phyloP scores from a whole-genome alignment of 768 basidiomycete species.

The Termitomyces sp. region DNA sequence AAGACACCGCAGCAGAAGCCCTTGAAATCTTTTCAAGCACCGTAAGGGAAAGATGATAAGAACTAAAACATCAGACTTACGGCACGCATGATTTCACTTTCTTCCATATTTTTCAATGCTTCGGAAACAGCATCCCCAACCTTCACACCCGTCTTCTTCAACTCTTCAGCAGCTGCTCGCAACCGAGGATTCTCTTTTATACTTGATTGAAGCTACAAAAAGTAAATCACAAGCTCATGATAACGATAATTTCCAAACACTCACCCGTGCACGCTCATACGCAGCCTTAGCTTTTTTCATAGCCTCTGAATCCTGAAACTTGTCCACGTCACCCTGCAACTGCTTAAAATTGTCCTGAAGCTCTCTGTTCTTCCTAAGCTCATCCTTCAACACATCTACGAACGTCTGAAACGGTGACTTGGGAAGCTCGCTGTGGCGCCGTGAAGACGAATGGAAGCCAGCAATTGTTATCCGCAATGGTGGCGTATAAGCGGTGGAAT shows the following conservation, averaged over 20 bases:
- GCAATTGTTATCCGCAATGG: slow-evolving; percentile 34
- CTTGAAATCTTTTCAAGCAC: slow-evolving; percentile 58
- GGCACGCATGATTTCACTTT: slow-evolving; percentile 86
- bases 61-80: slow-evolving; percentile 34
- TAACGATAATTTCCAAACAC: slow-evolving; percentile 20
- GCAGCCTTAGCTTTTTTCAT: slow-evolving; percentile 89
- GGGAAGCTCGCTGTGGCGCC: slow-evolving; percentile 56
- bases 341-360: slow-evolving; percentile 96
- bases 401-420: slow-evolving; percentile 97
- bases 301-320: slow-evolving; percentile 93
- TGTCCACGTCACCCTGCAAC: slow-evolving; percentile 95
- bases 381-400: slow-evolving; percentile 88
- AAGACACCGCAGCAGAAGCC: slow-evolving; percentile 82
- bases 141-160: slow-evolving; percentile 84
- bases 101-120: slow-evolving; percentile 89
- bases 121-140: slow-evolving; percentile 92
- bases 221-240: background rate
- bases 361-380: slow-evolving; percentile 89
- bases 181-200: slow-evolving; percentile 95
- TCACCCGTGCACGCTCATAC: slow-evolving; percentile 90
- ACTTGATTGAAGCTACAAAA: slow-evolving; percentile 73
- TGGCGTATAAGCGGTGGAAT: slow-evolving; percentile 19
- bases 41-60: background rate
- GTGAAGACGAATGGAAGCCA: slow-evolving; percentile 64
- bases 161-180: slow-evolving; percentile 88